Evolutionary conservation across 2,329 filamentous ascomycete genomes (phyloP), one percentile per base, ranked within the genome.

Genomic region (Trichophyton simii): DNA sequence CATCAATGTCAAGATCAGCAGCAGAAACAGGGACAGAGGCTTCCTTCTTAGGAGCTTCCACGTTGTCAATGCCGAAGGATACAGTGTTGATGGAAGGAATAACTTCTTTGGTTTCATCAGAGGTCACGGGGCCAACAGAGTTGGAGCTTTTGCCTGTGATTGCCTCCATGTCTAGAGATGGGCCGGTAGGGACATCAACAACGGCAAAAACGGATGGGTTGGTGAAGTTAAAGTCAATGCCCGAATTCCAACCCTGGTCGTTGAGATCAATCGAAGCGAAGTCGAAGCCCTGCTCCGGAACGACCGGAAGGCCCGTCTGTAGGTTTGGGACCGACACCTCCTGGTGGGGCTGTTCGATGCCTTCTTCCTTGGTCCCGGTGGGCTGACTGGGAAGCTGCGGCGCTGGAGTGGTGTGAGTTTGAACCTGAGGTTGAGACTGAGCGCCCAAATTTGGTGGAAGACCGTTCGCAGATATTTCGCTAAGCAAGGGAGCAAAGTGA

Each of bases 401-500:
- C 8, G 68, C 67, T 22, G 68, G 66, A 15, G 77, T 38, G 34
- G 34, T 38, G 9, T 38, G 34, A 38, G 34, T 38, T 38, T 38
- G 34, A 8, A 13, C 73, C 65, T 77, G 68, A 11, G 63, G 63
- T 44, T 77, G 68, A 11, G 63, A 63, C 46, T 67, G 64, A 48
- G 73, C 67, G 60, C 70, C 68, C 60, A 79, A 68, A 1, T 64
- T 59, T 8, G 71, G 74, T 42, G 75, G 71, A n/a, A 75, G 60
- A 15, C 83, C 81, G 69, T 85, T 86, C 66, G 78, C 75, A 73
- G 83, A 86, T 42, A 90, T 80, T 59, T 86, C 82, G 68, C 88
- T 84, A 52, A 96, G 81, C 71, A 89, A 91, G 76, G 83, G 87
- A 65, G 83, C 90, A 75, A 97, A 95, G 5, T 89, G 87, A 13